phyloP scores from a whole-genome alignment of 768 basidiomycete genomes.

The Mycena belliarum region DNA sequence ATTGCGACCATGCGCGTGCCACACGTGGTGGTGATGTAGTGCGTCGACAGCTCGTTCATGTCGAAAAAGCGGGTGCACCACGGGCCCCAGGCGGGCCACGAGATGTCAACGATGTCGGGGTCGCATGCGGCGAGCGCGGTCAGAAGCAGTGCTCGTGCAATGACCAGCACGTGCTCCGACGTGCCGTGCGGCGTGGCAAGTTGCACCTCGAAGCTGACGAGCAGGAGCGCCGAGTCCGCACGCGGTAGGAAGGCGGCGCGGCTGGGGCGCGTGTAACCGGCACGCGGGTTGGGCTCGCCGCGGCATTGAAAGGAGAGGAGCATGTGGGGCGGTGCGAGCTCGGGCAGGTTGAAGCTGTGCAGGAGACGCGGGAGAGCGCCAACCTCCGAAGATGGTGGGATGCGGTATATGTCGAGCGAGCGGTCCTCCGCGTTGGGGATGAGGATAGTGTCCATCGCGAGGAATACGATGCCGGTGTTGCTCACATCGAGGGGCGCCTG shows the following conservation, averaged over 20 bases:
- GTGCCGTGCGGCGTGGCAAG: neutral
- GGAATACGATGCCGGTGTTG: neutral
- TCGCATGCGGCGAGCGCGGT: no score
- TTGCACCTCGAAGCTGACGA: neutral
- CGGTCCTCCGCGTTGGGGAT: neutral
- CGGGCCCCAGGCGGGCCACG: conserved; percentile 11
- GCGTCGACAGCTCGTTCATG: neutral
- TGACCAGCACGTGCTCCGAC: conserved; percentile 2
- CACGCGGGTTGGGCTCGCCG: conserved; percentile 5
- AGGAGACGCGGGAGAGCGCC: no score
- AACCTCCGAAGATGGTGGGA: neutral
- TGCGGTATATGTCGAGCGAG: neutral
- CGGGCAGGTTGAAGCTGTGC: neutral
- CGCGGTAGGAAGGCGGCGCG: neutral
- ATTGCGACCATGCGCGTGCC: conserved; percentile 16
- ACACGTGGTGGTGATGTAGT: conserved; percentile 13
- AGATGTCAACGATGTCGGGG: neutral
- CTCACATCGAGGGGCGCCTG: neutral
- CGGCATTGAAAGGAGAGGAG: conserved; percentile 1
- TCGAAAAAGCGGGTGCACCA: conserved; percentile 10
- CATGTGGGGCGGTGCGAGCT: neutral
- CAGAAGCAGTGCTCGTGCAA: neutral
- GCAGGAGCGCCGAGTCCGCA: neutral
- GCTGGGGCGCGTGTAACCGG: neutral
- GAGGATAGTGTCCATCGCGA: neutral